Percentiles rank a stretch among this genome's conserved stretches.
These are phyloP conservation scores for Wickerhamomyces queroliae DNA, from an alignment of 805 yeast genomes.

Conservation along the genomic window DNA sequence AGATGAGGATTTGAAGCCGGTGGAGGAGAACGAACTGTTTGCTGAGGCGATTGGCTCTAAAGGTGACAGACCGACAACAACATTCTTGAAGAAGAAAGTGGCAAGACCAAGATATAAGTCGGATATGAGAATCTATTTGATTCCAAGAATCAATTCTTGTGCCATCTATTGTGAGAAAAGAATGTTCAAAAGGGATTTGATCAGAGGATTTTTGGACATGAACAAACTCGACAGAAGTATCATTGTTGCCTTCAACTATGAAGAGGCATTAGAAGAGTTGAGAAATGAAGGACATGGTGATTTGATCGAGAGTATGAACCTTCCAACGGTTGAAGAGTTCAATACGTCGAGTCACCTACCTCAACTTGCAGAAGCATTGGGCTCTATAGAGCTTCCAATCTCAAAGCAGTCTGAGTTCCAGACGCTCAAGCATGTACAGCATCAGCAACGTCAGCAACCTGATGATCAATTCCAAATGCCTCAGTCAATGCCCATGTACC, in stretches of 20 bases:
- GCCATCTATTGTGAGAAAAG: slow-evolving; percentile 43
- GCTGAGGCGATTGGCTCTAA: slow-evolving; percentile 19
- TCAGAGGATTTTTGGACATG: slow-evolving; percentile 41
- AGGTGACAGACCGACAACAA: slow-evolving; percentile 39
- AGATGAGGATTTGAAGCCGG: slow-evolving; percentile 16
- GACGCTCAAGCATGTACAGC: slow-evolving; percentile 1
- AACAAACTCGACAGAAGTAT: slow-evolving; percentile 21
- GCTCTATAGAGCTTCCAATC: not conserved
- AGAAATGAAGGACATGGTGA: slow-evolving; percentile 10
- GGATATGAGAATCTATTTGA: slow-evolving; percentile 54
- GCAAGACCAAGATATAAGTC: slow-evolving; percentile 61
- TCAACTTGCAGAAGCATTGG: not conserved
- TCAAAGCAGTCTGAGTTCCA: not conserved
- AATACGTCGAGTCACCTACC: not conserved
- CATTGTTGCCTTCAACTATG: slow-evolving; percentile 26
- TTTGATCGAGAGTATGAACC: slow-evolving; percentile 7
- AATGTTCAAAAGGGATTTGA: slow-evolving; percentile 45
- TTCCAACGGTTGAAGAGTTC: slow-evolving; percentile 14
- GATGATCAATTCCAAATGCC: not conserved
- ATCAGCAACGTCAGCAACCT: not conserved
- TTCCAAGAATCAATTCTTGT: slow-evolving; percentile 35
- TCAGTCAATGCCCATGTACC: not conserved
- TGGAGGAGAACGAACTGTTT: slow-evolving; percentile 14
- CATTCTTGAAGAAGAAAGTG: slow-evolving; percentile 48
- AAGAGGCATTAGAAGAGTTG: slow-evolving; percentile 11